These are phyloP conservation scores for Rhexocercosporidium sp. DNA, from an alignment of 2,329 filamentous ascomycete genomes.

Conservation along the genomic window DNA sequence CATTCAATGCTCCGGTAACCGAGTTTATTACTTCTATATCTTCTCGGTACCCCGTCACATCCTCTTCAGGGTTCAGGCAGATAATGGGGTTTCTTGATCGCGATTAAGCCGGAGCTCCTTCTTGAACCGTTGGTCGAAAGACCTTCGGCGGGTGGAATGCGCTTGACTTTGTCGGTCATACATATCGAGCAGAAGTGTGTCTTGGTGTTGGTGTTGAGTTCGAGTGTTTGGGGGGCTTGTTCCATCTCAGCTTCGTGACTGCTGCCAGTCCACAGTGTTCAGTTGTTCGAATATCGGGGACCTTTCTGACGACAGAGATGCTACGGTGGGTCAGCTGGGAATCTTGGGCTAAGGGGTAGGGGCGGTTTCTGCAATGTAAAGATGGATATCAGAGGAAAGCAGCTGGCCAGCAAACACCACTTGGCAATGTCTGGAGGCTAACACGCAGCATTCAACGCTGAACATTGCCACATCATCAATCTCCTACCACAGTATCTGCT, in stretches of 20 bases:
- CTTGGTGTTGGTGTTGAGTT: not conserved
- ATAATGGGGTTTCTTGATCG: slow-evolving; percentile 72
- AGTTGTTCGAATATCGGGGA: not conserved
- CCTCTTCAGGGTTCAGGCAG: slow-evolving; percentile 59
- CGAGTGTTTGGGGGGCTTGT: not conserved
- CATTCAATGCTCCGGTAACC: slow-evolving; percentile 57
- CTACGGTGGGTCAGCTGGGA: not conserved
- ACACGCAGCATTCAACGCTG: not conserved
- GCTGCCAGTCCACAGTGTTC: not conserved
- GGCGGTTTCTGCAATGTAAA: not conserved
- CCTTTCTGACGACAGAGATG: not conserved
- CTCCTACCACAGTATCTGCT: not conserved
- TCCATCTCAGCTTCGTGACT: not conserved
- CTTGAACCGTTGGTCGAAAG: slow-evolving; percentile 83
- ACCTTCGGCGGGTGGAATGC: slow-evolving; percentile 81
- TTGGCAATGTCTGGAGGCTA: not conserved
- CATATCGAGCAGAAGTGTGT: slow-evolving; percentile 26
- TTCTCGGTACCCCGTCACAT: slow-evolving; percentile 80
- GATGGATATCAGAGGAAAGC: not conserved
- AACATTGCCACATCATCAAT: not conserved
- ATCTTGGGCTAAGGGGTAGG: too few relatives aligned
- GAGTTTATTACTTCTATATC: slow-evolving; percentile 65
- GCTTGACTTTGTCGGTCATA: slow-evolving; percentile 82
- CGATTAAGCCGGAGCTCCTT: slow-evolving; percentile 99
- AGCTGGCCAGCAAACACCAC: not conserved